Percentiles rank a stretch among this genome's conserved stretches.
Evolutionary conservation across 2,329 filamentous ascomycete genomes (phyloP).

Genomic region (Gliomastix tumulicola): DNA sequence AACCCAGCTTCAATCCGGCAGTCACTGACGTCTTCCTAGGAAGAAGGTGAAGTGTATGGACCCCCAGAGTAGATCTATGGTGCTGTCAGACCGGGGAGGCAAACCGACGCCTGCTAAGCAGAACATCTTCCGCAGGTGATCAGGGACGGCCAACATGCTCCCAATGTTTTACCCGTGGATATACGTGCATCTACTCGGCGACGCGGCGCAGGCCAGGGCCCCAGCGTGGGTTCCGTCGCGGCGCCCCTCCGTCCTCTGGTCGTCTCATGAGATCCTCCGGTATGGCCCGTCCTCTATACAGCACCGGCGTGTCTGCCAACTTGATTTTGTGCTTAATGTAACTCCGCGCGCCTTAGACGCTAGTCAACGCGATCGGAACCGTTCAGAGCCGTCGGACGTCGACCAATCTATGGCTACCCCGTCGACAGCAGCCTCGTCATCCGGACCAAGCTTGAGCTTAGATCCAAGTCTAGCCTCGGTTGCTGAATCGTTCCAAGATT

Average conservation of each 20-base stretch:
- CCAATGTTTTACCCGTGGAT: conserved; percentile 1
- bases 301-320: no score
- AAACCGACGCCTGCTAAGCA: background rate
- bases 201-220: conserved; percentile 3
- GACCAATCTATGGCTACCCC: background rate
- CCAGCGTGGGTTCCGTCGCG: background rate
- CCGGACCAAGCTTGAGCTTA: no score
- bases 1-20: background rate
- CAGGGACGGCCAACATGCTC: conserved; percentile 1
- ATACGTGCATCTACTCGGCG: conserved; percentile 1
- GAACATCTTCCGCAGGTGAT: conserved; percentile 1
- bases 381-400: background rate
- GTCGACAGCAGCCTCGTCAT: no score
- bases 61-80: background rate
- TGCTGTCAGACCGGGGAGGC: background rate
- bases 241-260: background rate
- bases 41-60: conserved; percentile 3
- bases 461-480: no score
- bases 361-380: background rate
- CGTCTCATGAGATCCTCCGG: no score
- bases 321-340: no score
- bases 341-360: no score
- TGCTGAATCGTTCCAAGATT: background rate
- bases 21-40: background rate
- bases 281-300: no score